phyloP scores from a whole-genome alignment of 345 rosid species.

The Hibiscus tridactylites region DNA sequence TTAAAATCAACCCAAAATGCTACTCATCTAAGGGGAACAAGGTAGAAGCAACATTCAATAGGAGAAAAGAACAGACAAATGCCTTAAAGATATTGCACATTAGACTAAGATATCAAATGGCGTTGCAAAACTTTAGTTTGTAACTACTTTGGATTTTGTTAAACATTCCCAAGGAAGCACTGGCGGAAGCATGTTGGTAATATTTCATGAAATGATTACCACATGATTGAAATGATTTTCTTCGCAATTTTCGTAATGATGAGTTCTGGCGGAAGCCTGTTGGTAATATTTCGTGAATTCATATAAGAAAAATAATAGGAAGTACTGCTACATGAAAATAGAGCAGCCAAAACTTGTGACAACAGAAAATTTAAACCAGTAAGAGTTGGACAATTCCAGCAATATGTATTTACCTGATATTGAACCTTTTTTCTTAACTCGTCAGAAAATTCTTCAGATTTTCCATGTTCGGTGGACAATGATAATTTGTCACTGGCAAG shows the following conservation, averaged over 20 bases:
- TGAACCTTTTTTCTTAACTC: conserved; percentile 75
- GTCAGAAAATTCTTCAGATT: conserved; percentile 44
- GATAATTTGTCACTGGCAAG: conserved; percentile 33
- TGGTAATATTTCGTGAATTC: not conserved
- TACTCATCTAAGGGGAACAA: not conserved
- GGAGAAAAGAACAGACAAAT: not conserved
- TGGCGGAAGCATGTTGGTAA: not conserved
- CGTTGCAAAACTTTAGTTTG: not conserved
- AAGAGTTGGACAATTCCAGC: not conserved
- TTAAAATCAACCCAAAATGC: not conserved
- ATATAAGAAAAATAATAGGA: not conserved
- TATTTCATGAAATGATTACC: not conserved
- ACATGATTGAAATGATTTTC: too few species aligned
- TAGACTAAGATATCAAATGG: not conserved
- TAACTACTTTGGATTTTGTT: not conserved
- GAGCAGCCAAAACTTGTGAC: not conserved
- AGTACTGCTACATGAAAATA: not conserved
- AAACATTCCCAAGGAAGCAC: not conserved
- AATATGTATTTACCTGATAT: conserved; percentile 47
- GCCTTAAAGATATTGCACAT: not conserved
- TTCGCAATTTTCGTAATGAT: too few species aligned
- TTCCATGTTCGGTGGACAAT: conserved; percentile 27
- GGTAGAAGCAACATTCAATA: not conserved
- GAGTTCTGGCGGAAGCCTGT: not conserved
- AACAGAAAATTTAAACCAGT: too few species aligned